Evolutionary conservation across 176 grass and related monocot species (phyloP).

Genomic region (Thinopyrum elongatum): DNA sequence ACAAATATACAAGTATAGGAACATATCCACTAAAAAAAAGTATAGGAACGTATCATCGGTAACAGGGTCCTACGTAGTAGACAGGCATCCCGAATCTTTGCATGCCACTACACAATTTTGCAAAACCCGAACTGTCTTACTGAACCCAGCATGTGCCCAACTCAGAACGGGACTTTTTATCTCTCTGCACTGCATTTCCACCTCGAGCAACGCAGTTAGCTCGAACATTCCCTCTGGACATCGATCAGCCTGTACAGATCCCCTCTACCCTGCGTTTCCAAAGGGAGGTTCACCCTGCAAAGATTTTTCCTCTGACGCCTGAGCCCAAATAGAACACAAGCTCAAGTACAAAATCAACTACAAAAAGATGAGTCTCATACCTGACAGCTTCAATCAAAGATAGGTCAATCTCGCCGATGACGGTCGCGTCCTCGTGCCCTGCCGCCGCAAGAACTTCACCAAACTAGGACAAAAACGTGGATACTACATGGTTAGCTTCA

Average conservation of each 20-base stretch:
- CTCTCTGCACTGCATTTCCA: not conserved
- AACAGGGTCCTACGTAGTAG: too few species aligned
- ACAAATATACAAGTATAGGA: too few species aligned
- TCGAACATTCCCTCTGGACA: conserved; percentile 1
- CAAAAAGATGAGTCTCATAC: not conserved
- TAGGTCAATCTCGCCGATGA: conserved; percentile 43
- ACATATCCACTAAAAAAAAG: too few species aligned
- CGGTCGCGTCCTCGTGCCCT: conserved; percentile 47
- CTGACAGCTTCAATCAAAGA: conserved; percentile 35
- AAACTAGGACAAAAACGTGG: conserved; percentile 13
- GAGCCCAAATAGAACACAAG: not conserved
- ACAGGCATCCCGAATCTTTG: not conserved
- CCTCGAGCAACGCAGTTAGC: not conserved
- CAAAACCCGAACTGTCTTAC: not conserved
- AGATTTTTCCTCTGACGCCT: not conserved
- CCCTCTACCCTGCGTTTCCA: conserved; percentile 45
- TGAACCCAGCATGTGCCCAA: not conserved
- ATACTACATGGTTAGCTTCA: not conserved
- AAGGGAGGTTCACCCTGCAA: conserved; percentile 59
- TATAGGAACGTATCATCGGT: too few species aligned
- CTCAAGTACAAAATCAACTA: not conserved
- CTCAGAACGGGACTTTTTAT: too few species aligned
- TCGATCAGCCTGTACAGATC: conserved; percentile 57
- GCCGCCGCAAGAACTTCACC: conserved; percentile 53
- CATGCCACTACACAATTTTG: not conserved